These are phyloP conservation scores for Phytophthora pseudosyringae DNA, from an alignment of 352 stramenopile species.

Conservation along the genomic window DNA sequence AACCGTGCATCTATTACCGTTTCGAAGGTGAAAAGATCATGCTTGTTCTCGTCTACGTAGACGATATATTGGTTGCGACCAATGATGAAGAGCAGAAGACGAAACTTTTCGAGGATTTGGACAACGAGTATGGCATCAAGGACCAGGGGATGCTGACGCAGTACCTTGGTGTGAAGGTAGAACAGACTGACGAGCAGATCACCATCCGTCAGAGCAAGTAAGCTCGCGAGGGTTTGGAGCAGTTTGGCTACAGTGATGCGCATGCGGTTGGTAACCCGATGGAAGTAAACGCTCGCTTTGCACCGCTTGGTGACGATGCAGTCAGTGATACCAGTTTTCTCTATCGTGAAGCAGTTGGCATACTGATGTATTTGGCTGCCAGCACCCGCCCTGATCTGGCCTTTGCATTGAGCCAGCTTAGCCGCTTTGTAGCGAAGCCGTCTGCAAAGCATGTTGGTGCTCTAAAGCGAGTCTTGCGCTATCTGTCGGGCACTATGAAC, in stretches of 20 bases:
- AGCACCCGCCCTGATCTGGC: slow-evolving; percentile 28
- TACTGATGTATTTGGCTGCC: background rate
- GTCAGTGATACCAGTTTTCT: slow-evolving; percentile 1
- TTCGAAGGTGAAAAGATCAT: background rate
- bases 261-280: slow-evolving; percentile 5
- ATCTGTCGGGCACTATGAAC: background rate
- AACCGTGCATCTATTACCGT: slow-evolving; percentile 14
- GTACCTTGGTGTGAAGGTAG: slow-evolving; percentile 3
- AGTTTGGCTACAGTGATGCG: slow-evolving; percentile 13
- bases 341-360: background rate
- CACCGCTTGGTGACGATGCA: background rate
- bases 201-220: slow-evolving; percentile 3
- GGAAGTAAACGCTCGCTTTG: slow-evolving; percentile 5
- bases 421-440: slow-evolving; percentile 4
- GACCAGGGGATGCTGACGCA: slow-evolving; percentile 2
- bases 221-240: slow-evolving; percentile 3
- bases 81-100: slow-evolving; percentile 1
- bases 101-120: slow-evolving; percentile 10
- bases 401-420: slow-evolving; percentile 24
- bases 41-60: background rate
- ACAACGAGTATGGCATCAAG: slow-evolving; percentile 11
- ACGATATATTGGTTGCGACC: background rate
- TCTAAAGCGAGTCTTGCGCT: slow-evolving; percentile 6
- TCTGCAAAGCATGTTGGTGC: slow-evolving; percentile 9
- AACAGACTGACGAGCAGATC: slow-evolving; percentile 2